Evolutionary conservation across 495 filamentous ascomycete genomes (phyloP).

Genomic region (Penicillium herquei): DNA sequence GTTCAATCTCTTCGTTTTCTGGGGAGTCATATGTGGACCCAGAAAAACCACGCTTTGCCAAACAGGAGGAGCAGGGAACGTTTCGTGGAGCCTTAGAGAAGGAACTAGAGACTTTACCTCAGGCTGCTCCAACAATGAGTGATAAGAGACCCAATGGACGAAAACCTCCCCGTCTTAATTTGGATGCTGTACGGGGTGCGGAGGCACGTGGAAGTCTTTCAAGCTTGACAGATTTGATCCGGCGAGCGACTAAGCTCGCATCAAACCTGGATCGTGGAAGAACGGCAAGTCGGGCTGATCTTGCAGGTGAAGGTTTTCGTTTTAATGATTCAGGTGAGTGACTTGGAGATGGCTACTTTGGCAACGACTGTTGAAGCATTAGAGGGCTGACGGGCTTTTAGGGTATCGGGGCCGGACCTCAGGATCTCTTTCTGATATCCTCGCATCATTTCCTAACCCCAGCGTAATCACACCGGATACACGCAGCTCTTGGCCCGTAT

Average conservation of each 20-base stretch:
- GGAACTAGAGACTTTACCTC: conserved; percentile 33
- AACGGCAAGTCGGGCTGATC: conserved; percentile 69
- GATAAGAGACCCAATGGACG: conserved; percentile 44
- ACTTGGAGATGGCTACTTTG: neutral
- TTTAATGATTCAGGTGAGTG: conserved; percentile 30
- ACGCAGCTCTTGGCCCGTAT: conserved; percentile 41
- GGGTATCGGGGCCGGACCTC: conserved; percentile 40
- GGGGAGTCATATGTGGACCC: conserved; percentile 28
- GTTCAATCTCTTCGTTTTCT: conserved; percentile 31
- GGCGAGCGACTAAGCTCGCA: conserved; percentile 81
- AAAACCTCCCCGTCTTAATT: conserved; percentile 72
- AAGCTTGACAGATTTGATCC: conserved; percentile 86
- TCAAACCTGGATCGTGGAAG: conserved; percentile 83
- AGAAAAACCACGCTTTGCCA: conserved; percentile 37
- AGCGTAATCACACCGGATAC: conserved; percentile 55
- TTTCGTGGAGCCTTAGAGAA: conserved; percentile 23
- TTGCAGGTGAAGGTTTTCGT: conserved; percentile 30
- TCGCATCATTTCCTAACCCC: conserved; percentile 88
- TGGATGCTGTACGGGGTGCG: conserved; percentile 74
- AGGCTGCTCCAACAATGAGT: conserved; percentile 41
- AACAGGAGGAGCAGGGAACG: conserved; percentile 5
- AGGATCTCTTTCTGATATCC: conserved; percentile 80
- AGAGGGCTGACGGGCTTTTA: conserved; percentile 5
- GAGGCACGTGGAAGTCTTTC: conserved; percentile 84
- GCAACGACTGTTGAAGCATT: neutral